Evolutionary conservation across 2,329 filamentous ascomycete species (phyloP), one percentile per base, ranked within the genome.

Genomic region (Periconia sp.): DNA sequence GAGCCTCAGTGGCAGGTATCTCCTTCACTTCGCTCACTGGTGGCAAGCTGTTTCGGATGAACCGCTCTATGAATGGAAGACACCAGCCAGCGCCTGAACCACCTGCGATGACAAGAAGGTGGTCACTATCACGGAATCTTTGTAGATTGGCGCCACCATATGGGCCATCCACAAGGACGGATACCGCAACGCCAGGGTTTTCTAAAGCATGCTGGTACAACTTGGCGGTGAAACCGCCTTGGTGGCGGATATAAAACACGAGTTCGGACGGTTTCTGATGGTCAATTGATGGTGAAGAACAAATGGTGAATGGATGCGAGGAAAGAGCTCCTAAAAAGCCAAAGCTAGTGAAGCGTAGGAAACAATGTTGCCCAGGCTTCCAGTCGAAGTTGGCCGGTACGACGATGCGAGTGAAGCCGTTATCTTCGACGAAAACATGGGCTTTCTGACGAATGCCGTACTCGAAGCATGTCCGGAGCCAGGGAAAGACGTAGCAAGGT

Each of bases 61-160:
- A 60, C 4, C 50, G 36, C 53, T 78, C 75, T 7, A 81, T 63
- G 4, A 83, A 63, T 0, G 74, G 71, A 0, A 84, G 56, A 1
- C 74, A 73, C 60, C 78, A 80, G 0, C 79, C 79, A 2, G 76
- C 78, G 1, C 82, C 82, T 0, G 81, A 78, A 0, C 82, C 82
- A 8, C 82, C 81, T 0, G 77, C 76, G 4, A 84, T 61, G 12
- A 83, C 60, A 0, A 85, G 57, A 0, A 68, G 59, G 6, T 63
- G 64, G 34, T 80, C 73, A 0, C 62, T 61, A 0, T 60, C 52
- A 11, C 74, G 57, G 8, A 46, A 43, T 13, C 37, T 36, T 12
- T 48, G 35, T 18, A 52, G 24, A 32, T 72, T 70, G 13, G 81
- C 59, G 0, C 81, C 81, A 0, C 82, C 80, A 43, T 84, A 84